Evolutionary conservation across 108 stramenopile species (phyloP).

Genomic region (Nitzschia putrida): DNA sequence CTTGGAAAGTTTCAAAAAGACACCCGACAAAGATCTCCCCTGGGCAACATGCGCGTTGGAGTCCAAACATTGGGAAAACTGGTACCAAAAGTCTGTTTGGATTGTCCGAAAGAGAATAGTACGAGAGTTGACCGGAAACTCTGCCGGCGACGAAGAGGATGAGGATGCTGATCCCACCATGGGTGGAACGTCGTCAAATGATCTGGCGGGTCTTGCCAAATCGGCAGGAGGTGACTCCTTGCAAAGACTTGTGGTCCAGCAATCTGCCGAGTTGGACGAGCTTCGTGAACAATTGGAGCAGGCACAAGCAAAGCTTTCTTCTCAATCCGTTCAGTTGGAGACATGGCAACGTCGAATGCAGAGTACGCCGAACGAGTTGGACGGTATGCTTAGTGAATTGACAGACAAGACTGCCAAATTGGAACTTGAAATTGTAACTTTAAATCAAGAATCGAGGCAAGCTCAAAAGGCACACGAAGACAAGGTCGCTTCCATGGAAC

Average conservation of each 20-base stretch:
- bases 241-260: slow-evolving; percentile 58
- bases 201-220: neutral
- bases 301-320: slow-evolving; percentile 31
- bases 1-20: slow-evolving; percentile 41
- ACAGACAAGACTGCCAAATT: slow-evolving; percentile 53
- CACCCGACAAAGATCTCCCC: slow-evolving; percentile 16
- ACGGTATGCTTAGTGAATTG: slow-evolving; percentile 65
- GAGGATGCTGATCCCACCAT: slow-evolving; percentile 26
- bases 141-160: slow-evolving; percentile 33
- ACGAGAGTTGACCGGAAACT: slow-evolving; percentile 52
- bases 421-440: slow-evolving; percentile 44
- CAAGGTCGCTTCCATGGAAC: slow-evolving; percentile 34
- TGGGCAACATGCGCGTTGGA: slow-evolving; percentile 52
- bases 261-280: slow-evolving; percentile 69
- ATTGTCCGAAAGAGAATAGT: slow-evolving; percentile 71
- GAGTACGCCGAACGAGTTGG: slow-evolving; percentile 65
- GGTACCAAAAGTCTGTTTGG: slow-evolving; percentile 57
- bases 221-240: slow-evolving; percentile 35
- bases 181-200: neutral
- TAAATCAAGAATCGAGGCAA: slow-evolving; percentile 43
- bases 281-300: slow-evolving; percentile 49
- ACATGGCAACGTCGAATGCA: slow-evolving; percentile 63
- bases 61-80: slow-evolving; percentile 41
- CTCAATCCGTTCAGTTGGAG: slow-evolving; percentile 46
- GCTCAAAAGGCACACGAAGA: slow-evolving; percentile 39